phyloP scores from a whole-genome alignment of 352 stramenopile genomes.

The Hyaloperonospora brassicae region DNA sequence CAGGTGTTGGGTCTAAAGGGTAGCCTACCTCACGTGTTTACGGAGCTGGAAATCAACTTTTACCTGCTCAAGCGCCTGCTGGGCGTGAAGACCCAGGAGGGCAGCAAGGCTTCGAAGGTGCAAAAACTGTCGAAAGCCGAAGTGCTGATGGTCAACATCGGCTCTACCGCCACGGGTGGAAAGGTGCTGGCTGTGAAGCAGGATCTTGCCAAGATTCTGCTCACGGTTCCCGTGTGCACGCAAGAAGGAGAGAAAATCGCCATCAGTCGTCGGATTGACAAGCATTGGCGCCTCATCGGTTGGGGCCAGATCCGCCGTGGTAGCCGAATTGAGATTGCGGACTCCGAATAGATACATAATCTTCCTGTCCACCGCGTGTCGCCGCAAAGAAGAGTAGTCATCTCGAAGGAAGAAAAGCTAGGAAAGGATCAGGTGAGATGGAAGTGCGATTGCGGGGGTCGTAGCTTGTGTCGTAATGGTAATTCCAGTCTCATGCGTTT shows the following conservation, averaged over 20 bases:
- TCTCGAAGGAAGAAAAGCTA: constrained; percentile 15
- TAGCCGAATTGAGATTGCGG: constrained; percentile 89
- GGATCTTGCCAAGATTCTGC: constrained; percentile 97
- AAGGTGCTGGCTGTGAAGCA: constrained; percentile 92
- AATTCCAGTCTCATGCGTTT: constrained; percentile 31
- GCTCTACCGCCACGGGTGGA: constrained; percentile 97
- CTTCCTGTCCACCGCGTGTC: constrained; percentile 13
- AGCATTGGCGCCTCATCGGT: constrained; percentile 99
- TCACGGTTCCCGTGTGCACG: constrained; percentile 99
- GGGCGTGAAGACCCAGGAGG: constrained; percentile 98
- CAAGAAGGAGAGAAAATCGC: constrained; percentile 99
- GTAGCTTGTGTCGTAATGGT: constrained; percentile 31
- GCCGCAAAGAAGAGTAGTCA: constrained; percentile 19
- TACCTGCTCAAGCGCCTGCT: constrained; percentile 98
- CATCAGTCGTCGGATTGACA: constrained; percentile 98
- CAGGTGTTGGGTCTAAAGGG: constrained; percentile 97
- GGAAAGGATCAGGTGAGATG: constrained; percentile 29
- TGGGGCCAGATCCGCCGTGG: constrained; percentile 99
- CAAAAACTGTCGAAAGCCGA: constrained; percentile 98
- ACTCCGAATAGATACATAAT: constrained; percentile 75
- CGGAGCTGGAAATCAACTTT: constrained; percentile 99
- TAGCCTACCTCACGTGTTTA: constrained; percentile 97
- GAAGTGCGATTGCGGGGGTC: constrained; percentile 23
- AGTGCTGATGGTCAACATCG: constrained; percentile 99
- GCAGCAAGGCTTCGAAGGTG: constrained; percentile 98